Base-by-base conservation (phyloP, 805 yeast species). In the Tetrapisispora fleetii region DNA sequence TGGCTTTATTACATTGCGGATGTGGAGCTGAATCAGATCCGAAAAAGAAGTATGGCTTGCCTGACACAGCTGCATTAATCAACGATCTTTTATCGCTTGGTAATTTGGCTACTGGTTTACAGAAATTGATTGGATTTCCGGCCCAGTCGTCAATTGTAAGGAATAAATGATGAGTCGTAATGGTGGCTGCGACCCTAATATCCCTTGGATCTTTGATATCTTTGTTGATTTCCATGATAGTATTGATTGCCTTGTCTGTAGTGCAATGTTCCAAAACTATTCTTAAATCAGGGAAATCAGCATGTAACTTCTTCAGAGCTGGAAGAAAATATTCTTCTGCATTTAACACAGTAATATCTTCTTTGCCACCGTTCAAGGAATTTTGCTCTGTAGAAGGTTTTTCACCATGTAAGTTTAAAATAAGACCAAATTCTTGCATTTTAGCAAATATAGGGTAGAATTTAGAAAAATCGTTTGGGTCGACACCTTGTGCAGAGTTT, bases 11-110 rank as follows among this genome's bases (percentile, higher is more conserved):
- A 53, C 78, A 77, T 24, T 86, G 60, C 8, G 96, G 95, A 65
- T 93, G 99, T 24, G 99, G 99, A 30, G 99, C 99, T 21, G 96
- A 87, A 65, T 93, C 99, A 1, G 96, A 86, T 7, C 99, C 99
- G 62, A 90, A 93, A 72, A 93, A 87, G 67, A 90, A 93, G 72
- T 81, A 90, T 39, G 95, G 87, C 56, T 84, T 81, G 5, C 98
- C 98, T 1, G 93, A 81, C 9, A 85, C 81, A 1, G 97, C 99
- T 37, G 99, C 98, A 36, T 72, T 74, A 7, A 93, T 76, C 40
- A 93, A 70, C 1, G 96, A 91, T 48, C 78, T 74, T 58, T 83
- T 80, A 63, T 93, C 99, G 27, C 70, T 73, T 30, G 97, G 96
- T 36, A 89, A 70, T 65, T 93, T 93, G 37, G 99, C 99, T 44